Percentiles rank a stretch among this genome's conserved stretches.
These are phyloP conservation scores for Syncephalastrum monosporum DNA, from an alignment of 371 early-diverging fungal species.

Conservation along the genomic window DNA sequence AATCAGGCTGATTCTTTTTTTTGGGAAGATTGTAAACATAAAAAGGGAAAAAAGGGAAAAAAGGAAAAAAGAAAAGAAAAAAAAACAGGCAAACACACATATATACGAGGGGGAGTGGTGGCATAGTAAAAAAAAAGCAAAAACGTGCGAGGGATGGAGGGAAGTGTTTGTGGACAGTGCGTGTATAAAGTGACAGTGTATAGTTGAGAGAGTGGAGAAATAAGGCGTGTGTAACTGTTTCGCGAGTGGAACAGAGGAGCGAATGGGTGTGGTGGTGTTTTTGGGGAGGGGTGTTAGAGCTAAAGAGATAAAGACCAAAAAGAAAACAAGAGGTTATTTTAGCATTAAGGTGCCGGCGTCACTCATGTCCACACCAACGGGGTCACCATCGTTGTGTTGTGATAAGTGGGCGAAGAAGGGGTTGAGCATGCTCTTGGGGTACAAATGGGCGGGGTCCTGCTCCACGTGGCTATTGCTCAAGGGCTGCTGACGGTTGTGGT, in stretches of 20 bases:
- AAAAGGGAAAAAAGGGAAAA: not conserved
- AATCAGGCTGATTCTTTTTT: not conserved
- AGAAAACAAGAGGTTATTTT: slow-evolving; percentile 18
- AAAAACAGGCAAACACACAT: slow-evolving; percentile 1
- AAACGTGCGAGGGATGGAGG: too few relatives aligned
- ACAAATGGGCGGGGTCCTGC: slow-evolving; percentile 9
- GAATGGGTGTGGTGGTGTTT: not conserved
- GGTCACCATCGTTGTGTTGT: slow-evolving; percentile 21
- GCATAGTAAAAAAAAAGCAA: too few relatives aligned
- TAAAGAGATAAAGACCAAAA: slow-evolving; percentile 5
- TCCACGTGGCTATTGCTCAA: slow-evolving; percentile 26
- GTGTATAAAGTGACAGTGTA: too few relatives aligned
- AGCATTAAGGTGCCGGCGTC: slow-evolving; percentile 31
- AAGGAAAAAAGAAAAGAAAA: not conserved
- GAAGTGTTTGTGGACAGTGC: too few relatives aligned
- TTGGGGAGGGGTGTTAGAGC: slow-evolving; percentile 3
- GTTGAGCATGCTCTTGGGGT: slow-evolving; percentile 23
- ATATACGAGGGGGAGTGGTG: too few relatives aligned
- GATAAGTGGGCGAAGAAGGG: slow-evolving; percentile 22
- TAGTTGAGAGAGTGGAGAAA: too few relatives aligned
- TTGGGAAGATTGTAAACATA: not conserved
- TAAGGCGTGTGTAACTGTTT: too few relatives aligned
- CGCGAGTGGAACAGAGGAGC: not conserved
- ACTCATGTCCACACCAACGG: slow-evolving; percentile 18
- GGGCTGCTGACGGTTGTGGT: slow-evolving; percentile 25